Evolutionary conservation across 345 rosid genomes (phyloP).

Genomic region (Capsella bursapastoris): DNA sequence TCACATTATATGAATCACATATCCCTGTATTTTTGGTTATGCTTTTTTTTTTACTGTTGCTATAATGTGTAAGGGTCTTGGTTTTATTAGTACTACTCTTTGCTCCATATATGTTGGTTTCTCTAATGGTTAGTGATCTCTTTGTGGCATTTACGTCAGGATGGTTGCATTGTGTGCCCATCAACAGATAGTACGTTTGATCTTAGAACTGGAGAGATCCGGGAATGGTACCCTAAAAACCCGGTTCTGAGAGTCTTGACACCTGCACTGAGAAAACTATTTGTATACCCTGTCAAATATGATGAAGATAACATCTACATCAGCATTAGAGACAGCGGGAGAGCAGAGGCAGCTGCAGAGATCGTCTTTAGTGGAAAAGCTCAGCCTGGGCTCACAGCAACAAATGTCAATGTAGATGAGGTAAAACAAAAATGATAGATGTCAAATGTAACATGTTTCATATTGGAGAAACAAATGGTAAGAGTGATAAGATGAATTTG

Average conservation of each 20-base stretch:
- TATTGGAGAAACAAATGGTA: neutral
- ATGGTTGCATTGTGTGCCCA: conserved; percentile 94
- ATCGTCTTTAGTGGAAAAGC: conserved; percentile 93
- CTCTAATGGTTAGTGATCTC: neutral
- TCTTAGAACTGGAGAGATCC: conserved; percentile 71
- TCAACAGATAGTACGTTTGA: conserved; percentile 89
- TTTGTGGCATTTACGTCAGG: conserved; percentile 50
- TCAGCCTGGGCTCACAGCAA: conserved; percentile 86
- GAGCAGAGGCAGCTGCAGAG: conserved; percentile 74
- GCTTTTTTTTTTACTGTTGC: neutral
- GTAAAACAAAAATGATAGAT: conserved; percentile 43
- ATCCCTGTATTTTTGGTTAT: neutral
- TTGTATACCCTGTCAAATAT: conserved; percentile 67
- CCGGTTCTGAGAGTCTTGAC: conserved; percentile 86
- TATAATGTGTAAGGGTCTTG: neutral
- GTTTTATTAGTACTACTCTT: neutral
- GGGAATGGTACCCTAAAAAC: conserved; percentile 94
- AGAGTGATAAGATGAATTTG: conserved; percentile 14
- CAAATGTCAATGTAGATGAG: conserved; percentile 91
- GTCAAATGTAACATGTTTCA: conserved; percentile 2
- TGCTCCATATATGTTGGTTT: conserved; percentile 8
- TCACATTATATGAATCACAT: neutral
- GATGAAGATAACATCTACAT: conserved; percentile 85
- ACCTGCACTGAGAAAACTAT: conserved; percentile 74
- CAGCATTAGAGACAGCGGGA: conserved; percentile 55